Conservation (phyloP, 1,284 basidiomycete genomes). For the Trichosporon asahii region DNA sequence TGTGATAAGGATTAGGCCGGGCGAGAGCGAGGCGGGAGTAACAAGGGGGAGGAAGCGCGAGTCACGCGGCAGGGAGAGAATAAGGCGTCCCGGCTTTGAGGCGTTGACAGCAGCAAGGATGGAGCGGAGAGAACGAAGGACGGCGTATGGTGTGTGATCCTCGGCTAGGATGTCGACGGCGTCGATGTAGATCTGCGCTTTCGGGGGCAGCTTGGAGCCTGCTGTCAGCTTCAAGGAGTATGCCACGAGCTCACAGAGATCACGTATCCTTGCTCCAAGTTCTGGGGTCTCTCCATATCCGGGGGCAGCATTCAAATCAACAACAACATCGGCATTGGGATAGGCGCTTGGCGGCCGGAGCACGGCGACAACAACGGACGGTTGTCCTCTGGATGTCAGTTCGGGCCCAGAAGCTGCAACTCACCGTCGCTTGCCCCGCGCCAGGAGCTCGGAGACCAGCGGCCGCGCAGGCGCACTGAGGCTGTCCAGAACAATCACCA, state of each 20-base stretch:
- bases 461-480: conserved; percentile 16
- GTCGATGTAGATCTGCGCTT: conserved; percentile 45
- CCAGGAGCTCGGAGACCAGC: conserved; percentile 12
- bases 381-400: conserved; percentile 17
- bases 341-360: conserved; percentile 25
- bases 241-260: conserved; percentile 26
- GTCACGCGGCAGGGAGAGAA: conserved; percentile 61
- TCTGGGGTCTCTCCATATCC: conserved; percentile 15
- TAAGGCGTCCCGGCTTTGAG: conserved; percentile 53
- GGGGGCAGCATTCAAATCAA: conserved; percentile 2
- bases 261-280: conserved; percentile 18
- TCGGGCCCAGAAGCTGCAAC: neutral
- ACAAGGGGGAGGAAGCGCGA: conserved; percentile 60
- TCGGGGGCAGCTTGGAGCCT: conserved; percentile 24
- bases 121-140: conserved; percentile 31
- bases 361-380: conserved; percentile 23
- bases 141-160: conserved; percentile 30
- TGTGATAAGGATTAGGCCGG: conserved; percentile 63
- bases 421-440: conserved; percentile 11
- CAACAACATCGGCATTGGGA: neutral
- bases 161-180: conserved; percentile 44
- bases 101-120: conserved; percentile 24
- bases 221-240: conserved; percentile 2
- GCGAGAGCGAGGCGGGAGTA: conserved; percentile 62
- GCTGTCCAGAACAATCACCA: conserved; percentile 32